Base-by-base conservation (phyloP, 2,329 filamentous ascomycete species). In the Trichoderma asperellum region DNA sequence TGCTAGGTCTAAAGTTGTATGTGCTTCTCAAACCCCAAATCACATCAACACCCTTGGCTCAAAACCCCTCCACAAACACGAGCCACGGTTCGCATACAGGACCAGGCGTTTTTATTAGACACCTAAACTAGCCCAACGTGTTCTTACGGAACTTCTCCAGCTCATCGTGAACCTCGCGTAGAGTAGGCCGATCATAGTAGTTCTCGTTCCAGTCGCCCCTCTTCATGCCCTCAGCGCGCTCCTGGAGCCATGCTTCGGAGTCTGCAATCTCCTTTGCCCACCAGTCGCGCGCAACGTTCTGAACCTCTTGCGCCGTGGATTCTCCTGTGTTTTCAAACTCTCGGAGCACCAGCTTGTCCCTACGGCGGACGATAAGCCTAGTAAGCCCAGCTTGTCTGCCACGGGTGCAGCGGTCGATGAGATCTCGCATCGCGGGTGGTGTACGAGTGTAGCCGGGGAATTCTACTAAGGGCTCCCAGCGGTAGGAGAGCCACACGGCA, bases 401-500 rank as follows among this genome's bases (percentile, higher is more conserved):
- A 18, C 79, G 76, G 0, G 86, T 88, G 72, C 86, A 88, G 27
- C 79, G 77, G 70, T 86, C 81, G 66, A 88, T 85, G 56, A 88
- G 80, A 7, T 73, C 73, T 35, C 82, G 79, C 63, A 88, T 77
- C 35, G 76, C 77, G 18, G 72, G 74, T 1, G 86, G 86, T 6
- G 86, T 87, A 35, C 76, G 77, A 2, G 76, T 78, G 74, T 85
- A 89, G 10, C 79, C 77, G 0, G 87, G 87, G 68, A 89, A 89
- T 75, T 87, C 85, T 14, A 86, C 78, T 18, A 83, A 79, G 2
- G 87, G 84, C 74, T 89, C 87, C 77, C 83, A 84, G 18, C 79
- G 79, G 74, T 89, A 89, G 57, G 87, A 89, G 71, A 87, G 82
- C 87, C 87, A 89, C 14, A 87, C 81, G 4, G 85, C 84, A 2